Conservation (phyloP, 805 yeast genomes). For the Scheffersomyces coipomensis region DNA sequence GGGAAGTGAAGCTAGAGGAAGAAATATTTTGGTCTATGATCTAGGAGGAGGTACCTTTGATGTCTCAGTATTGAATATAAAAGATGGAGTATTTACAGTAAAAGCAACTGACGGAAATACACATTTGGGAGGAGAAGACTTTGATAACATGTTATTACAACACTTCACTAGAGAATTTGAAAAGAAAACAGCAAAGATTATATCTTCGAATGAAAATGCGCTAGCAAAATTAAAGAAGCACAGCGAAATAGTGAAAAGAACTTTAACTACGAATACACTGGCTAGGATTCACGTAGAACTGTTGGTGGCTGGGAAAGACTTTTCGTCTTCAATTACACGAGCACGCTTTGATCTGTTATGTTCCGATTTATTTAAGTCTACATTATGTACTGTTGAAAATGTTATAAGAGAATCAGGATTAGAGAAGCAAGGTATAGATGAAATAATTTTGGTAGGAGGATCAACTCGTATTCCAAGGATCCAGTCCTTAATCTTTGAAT, state of each 20-base stretch:
- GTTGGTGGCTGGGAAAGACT: slow-evolving; percentile 90
- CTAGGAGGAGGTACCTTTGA: slow-evolving; percentile 98
- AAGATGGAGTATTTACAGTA: slow-evolving; percentile 90
- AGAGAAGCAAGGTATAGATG: slow-evolving; percentile 84
- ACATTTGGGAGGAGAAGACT: slow-evolving; percentile 97
- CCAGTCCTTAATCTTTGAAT: slow-evolving; percentile 86
- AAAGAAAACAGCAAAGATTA: slow-evolving; percentile 88
- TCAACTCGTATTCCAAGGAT: slow-evolving; percentile 99
- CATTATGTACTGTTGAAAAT: slow-evolving; percentile 94
- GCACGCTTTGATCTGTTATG: slow-evolving; percentile 98
- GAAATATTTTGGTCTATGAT: slow-evolving; percentile 87
- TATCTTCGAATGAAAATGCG: slow-evolving; percentile 79
- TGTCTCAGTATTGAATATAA: slow-evolving; percentile 84
- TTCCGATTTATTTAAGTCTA: slow-evolving; percentile 88
- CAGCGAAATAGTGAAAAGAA: slow-evolving; percentile 97
- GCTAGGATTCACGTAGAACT: slow-evolving; percentile 96
- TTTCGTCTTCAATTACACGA: slow-evolving; percentile 92
- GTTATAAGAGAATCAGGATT: slow-evolving; percentile 92
- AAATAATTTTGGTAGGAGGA: slow-evolving; percentile 97
- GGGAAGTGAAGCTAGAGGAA: slow-evolving; percentile 35
- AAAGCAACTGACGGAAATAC: slow-evolving; percentile 96
- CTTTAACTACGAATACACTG: slow-evolving; percentile 91
- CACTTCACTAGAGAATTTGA: slow-evolving; percentile 91
- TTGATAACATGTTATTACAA: slow-evolving; percentile 83
- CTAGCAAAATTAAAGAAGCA: slow-evolving; percentile 93